These are phyloP conservation scores for Graphiopsis chlorocephala DNA, from an alignment of 2,329 filamentous ascomycete genomes.

Conservation along the genomic window DNA sequence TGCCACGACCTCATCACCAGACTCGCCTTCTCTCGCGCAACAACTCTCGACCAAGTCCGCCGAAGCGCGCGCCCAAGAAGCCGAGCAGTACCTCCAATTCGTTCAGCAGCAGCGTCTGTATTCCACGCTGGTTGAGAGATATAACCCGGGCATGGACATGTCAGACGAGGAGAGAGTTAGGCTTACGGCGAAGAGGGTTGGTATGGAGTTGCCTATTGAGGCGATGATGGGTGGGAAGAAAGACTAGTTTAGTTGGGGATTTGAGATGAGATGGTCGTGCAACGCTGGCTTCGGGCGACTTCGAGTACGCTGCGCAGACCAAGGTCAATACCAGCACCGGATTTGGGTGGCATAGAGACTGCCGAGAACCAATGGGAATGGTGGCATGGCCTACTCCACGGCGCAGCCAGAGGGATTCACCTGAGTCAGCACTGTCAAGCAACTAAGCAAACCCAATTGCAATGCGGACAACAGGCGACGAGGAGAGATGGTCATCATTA, in stretches of 20 bases:
- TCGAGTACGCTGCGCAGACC: not conserved
- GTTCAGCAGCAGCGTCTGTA: conserved; percentile 84
- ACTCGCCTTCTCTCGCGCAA: conserved; percentile 37
- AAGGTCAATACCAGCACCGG: not conserved
- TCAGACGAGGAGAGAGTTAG: conserved; percentile 78
- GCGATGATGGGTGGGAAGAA: conserved; percentile 5
- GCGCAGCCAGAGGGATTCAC: not conserved
- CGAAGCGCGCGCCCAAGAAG: conserved; percentile 46
- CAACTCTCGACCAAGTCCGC: conserved; percentile 12
- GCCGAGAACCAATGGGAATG: not conserved
- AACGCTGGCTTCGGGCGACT: not conserved
- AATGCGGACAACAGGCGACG: not conserved
- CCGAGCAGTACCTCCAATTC: conserved; percentile 78
- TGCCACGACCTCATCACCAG: conserved; percentile 29
- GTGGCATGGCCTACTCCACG: too few relatives aligned
- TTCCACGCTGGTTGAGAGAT: conserved; percentile 76
- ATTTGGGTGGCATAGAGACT: not conserved
- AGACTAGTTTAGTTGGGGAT: not conserved
- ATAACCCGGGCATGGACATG: conserved; percentile 91
- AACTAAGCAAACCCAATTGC: not conserved
- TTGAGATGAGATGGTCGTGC: not conserved
- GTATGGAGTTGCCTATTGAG: conserved; percentile 80
- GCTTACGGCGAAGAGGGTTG: conserved; percentile 80
- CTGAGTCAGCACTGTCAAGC: not conserved
- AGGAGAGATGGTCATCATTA: not conserved